A percentile compares a stretch with the other conserved stretches of the same genome.
phyloP scores from a whole-genome alignment of 257 asterid species.

The Primulina huaijiensis region DNA sequence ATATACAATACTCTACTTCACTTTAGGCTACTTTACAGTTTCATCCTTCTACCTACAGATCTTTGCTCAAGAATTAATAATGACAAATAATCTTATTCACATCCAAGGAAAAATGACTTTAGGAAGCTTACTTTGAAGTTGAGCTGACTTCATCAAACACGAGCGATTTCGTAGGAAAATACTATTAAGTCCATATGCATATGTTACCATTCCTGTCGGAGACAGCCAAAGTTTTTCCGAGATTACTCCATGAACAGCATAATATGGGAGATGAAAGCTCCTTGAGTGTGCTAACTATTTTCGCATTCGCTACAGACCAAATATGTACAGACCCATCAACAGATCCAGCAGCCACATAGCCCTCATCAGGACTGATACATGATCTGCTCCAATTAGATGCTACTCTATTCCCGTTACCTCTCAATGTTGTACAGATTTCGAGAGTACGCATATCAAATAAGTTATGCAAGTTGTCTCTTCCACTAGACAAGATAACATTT shows the following conservation, averaged over 20 bases:
- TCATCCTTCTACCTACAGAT: no score
- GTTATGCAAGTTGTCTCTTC: constrained; percentile 88
- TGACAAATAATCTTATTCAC: no score
- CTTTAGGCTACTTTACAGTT: no score
- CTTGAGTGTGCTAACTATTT: constrained; percentile 69
- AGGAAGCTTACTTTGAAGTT: no score
- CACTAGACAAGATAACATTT: constrained; percentile 77
- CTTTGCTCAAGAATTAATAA: no score
- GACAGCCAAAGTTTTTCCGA: constrained; percentile 78
- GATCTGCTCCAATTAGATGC: constrained; percentile 94
- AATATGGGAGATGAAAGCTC: constrained; percentile 73
- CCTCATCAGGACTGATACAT: constrained; percentile 81
- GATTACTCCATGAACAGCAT: constrained; percentile 81
- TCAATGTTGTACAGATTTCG: constrained; percentile 72
- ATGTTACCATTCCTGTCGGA: constrained; percentile 73
- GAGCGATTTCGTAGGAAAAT: not conserved
- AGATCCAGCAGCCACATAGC: constrained; percentile 85
- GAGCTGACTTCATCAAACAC: no score
- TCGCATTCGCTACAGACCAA: constrained; percentile 68
- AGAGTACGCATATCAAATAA: constrained; percentile 77
- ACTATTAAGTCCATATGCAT: constrained; percentile 55
- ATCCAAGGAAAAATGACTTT: no score
- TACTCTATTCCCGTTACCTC: constrained; percentile 57
- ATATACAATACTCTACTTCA: no score
- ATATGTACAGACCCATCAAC: constrained; percentile 78